A percentile compares a stretch with the other conserved stretches of the same genome.
phyloP scores from a whole-genome alignment of 495 filamentous ascomycete genomes.

The Penicillium riverlandense region DNA sequence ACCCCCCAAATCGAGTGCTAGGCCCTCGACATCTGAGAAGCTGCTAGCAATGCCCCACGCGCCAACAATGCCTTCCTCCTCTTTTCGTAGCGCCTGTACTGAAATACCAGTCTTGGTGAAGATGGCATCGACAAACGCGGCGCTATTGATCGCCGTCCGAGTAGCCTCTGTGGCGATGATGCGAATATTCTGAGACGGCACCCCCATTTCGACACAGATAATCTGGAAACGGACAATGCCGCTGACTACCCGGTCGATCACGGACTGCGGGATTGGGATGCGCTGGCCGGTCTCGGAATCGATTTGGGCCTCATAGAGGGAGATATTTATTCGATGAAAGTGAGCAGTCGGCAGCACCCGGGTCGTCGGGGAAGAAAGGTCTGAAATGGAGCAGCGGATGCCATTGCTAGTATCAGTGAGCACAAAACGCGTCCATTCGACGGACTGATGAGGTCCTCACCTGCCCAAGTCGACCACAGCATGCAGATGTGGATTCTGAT shows the following conservation, averaged over 20 bases:
- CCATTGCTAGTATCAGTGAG: constrained; percentile 60
- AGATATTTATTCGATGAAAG: constrained; percentile 70
- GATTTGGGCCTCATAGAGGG: constrained; percentile 81
- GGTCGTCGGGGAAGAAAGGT: constrained; percentile 59
- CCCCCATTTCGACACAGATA: constrained; percentile 64
- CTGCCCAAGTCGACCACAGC: constrained; percentile 27
- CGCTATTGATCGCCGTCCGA: constrained; percentile 68
- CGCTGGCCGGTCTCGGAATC: constrained; percentile 28
- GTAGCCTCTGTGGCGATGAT: constrained; percentile 89
- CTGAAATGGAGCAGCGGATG: constrained; percentile 86
- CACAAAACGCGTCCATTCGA: not conserved
- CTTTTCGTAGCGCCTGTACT: constrained; percentile 67
- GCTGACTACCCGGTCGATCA: constrained; percentile 56
- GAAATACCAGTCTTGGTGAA: constrained; percentile 50
- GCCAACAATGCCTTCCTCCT: constrained; percentile 76
- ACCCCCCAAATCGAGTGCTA: constrained; percentile 86
- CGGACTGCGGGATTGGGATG: constrained; percentile 53
- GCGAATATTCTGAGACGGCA: constrained; percentile 54
- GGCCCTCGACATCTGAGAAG: constrained; percentile 55
- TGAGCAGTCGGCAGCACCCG: constrained; percentile 73
- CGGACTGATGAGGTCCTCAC: constrained; percentile 5
- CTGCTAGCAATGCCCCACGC: constrained; percentile 78
- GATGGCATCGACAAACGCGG: constrained; percentile 59
- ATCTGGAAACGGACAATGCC: constrained; percentile 63
- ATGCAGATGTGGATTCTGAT: constrained; percentile 5